Percentiles rank a stretch among this genome's conserved stretches.
Conservation (phyloP, 2,329 filamentous ascomycete genomes). For the Colletotrichum sp. region DNA sequence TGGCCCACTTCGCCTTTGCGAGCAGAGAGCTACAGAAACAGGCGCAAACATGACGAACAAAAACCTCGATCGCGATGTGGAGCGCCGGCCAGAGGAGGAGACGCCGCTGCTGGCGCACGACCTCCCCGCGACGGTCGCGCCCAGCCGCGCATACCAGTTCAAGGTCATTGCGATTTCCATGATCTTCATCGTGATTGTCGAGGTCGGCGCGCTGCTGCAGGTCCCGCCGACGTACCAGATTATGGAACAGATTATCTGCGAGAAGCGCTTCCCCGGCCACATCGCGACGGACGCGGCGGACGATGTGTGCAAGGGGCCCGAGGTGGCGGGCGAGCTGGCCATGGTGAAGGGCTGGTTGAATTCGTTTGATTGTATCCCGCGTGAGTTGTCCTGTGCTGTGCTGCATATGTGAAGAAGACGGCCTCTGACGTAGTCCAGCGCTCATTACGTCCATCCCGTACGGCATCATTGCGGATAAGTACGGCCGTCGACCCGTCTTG, state of each 20-base stretch:
- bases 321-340: slow-evolving; percentile 57
- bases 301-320: slow-evolving; percentile 51
- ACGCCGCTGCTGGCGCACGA: slow-evolving; percentile 22
- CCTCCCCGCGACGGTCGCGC: slow-evolving; percentile 20
- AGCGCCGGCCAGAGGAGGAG: slow-evolving; percentile 6
- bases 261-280: slow-evolving; percentile 48
- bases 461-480: slow-evolving; percentile 52
- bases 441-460: slow-evolving; percentile 50
- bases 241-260: slow-evolving; percentile 60
- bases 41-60: background rate
- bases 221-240: slow-evolving; percentile 52
- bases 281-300: slow-evolving; percentile 38
- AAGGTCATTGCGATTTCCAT: slow-evolving; percentile 37
- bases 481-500: slow-evolving; percentile 47
- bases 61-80: background rate
- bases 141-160: slow-evolving; percentile 30
- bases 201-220: slow-evolving; percentile 42
- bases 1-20: background rate
- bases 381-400: slow-evolving; percentile 30
- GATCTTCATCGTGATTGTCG: slow-evolving; percentile 46
- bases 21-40: background rate
- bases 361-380: slow-evolving; percentile 51
- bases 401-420: no score
- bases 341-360: slow-evolving; percentile 53
- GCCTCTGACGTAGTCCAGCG: slow-evolving; percentile 27